phyloP scores from a whole-genome alignment of 2,329 filamentous ascomycete genomes.

The Botrytis fragariae region DNA sequence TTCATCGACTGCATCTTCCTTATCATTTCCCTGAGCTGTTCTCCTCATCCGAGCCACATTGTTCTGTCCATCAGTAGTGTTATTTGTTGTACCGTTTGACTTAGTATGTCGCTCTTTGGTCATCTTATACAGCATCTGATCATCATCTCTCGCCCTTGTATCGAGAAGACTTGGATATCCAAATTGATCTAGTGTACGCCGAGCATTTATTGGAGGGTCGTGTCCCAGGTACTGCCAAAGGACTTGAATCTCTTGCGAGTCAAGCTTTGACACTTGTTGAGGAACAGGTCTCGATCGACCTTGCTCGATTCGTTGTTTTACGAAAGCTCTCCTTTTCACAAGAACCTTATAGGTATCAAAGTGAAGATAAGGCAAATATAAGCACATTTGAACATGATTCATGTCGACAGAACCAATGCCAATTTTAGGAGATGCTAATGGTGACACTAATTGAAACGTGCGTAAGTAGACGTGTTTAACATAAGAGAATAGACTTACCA shows the following conservation, averaged over 20 bases:
- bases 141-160: constrained; percentile 18
- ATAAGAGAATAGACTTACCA: neutral
- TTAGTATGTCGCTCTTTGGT: neutral
- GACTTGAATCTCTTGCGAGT: constrained; percentile 20
- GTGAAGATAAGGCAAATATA: constrained; percentile 1
- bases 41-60: neutral
- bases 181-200: constrained; percentile 23
- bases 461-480: neutral
- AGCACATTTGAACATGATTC: neutral
- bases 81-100: neutral
- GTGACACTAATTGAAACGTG: neutral
- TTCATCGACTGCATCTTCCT: neutral
- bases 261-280: constrained; percentile 16
- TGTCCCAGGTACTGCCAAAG: constrained; percentile 24
- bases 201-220: constrained; percentile 22
- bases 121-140: constrained; percentile 9
- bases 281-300: constrained; percentile 20
- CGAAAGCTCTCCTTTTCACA: neutral
- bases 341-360: neutral
- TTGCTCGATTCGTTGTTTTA: neutral
- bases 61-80: neutral
- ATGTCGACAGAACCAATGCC: neutral
- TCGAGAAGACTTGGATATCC: constrained; percentile 23
- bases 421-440: neutral
- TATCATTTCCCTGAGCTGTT: neutral